Evolutionary conservation across 352 stramenopile species (phyloP).

Genomic region (Pythium monospermum): DNA sequence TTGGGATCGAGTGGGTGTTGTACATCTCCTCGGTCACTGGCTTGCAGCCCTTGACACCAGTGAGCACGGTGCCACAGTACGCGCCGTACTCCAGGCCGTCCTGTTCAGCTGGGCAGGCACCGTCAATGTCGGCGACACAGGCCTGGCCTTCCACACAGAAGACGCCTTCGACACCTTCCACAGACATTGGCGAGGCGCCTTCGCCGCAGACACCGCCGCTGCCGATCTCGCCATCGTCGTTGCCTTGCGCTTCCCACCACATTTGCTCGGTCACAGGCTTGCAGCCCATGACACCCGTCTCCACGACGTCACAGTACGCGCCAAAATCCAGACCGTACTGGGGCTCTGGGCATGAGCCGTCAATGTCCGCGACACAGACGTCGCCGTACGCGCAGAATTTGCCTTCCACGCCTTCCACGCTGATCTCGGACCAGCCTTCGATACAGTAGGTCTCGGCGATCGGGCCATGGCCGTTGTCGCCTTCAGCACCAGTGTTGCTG

Average conservation of each 20-base stretch:
- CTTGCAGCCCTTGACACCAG: not conserved
- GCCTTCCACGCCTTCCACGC: conserved; percentile 15
- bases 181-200: conserved; percentile 3
- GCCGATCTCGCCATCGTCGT: not conserved
- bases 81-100: not conserved
- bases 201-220: not conserved
- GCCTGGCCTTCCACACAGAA: conserved; percentile 18
- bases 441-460: not conserved
- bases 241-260: not conserved
- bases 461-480: not conserved
- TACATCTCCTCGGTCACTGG: not conserved
- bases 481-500: not conserved
- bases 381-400: conserved; percentile 15
- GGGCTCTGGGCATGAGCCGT: not conserved
- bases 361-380: not conserved
- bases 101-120: not conserved
- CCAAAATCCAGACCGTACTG: not conserved
- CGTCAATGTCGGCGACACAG: conserved; percentile 8
- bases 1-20: too few relatives aligned
- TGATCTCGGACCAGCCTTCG: not conserved
- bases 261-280: not conserved
- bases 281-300: conserved; percentile 3
- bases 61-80: not conserved
- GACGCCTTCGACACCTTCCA: conserved; percentile 15
- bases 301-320: not conserved